phyloP scores from a whole-genome alignment of 2,329 filamentous ascomycete genomes.

The Cordyceps javanica region DNA sequence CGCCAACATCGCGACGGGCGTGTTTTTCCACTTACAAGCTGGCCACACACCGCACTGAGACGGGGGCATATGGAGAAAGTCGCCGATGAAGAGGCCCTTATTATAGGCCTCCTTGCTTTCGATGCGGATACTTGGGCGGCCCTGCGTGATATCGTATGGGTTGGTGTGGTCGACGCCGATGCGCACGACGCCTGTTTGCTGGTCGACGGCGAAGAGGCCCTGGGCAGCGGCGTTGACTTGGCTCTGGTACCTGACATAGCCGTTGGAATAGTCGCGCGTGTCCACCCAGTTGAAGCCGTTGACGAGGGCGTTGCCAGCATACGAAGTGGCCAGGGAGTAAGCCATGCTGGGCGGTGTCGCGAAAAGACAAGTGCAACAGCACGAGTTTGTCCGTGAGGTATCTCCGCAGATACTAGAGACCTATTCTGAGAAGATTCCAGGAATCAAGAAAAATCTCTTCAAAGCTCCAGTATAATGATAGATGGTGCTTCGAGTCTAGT shows the following conservation, averaged over 20 bases:
- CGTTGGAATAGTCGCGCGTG: conserved; percentile 55
- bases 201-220: conserved; percentile 37
- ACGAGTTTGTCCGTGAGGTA: neutral
- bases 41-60: conserved; percentile 69
- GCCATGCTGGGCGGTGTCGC: conserved; percentile 21
- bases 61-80: conserved; percentile 67
- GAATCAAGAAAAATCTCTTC: neutral
- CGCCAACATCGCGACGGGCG: no score
- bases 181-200: conserved; percentile 35
- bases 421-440: neutral
- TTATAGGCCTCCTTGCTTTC: conserved; percentile 58
- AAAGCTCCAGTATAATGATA: conserved; percentile 2
- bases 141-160: conserved; percentile 30
- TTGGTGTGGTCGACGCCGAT: conserved; percentile 39
- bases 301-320: conserved; percentile 37
- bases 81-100: conserved; percentile 63
- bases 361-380: neutral
- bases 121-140: conserved; percentile 58
- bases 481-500: neutral
- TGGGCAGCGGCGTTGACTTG: conserved; percentile 31
- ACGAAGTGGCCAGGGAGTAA: conserved; percentile 39
- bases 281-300: conserved; percentile 45
- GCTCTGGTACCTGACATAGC: conserved; percentile 54
- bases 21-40: conserved; percentile 50
- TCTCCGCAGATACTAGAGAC: neutral